Evolutionary conservation across 176 grass and related monocot species (phyloP).

Genomic region (Phragmites australis): DNA sequence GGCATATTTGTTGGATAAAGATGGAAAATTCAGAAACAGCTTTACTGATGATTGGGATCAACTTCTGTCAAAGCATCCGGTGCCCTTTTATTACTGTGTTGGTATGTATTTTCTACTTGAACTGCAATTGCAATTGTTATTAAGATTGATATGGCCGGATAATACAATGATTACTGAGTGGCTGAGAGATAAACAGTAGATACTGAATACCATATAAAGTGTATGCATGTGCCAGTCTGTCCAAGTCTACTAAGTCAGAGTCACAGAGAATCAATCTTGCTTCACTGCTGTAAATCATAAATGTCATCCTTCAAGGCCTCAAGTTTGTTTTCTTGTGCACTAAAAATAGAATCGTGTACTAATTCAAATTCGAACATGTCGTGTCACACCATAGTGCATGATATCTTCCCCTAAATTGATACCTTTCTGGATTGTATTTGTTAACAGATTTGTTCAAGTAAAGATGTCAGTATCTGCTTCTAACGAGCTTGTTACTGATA

Average conservation of each 20-base stretch:
- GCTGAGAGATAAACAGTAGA: neutral
- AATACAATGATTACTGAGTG: neutral
- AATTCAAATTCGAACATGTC: neutral
- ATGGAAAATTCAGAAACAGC: conserved; percentile 75
- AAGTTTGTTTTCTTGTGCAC: neutral
- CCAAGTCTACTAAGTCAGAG: neutral
- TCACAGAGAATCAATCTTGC: neutral
- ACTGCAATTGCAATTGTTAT: conserved; percentile 10
- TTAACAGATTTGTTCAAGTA: neutral
- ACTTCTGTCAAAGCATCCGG: conserved; percentile 77
- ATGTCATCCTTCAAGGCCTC: neutral
- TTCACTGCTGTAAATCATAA: neutral
- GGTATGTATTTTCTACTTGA: conserved; percentile 41
- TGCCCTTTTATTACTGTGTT: conserved; percentile 85
- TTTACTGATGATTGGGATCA: conserved; percentile 80
- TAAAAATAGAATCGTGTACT: neutral
- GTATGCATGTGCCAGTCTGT: neutral
- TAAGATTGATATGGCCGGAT: neutral
- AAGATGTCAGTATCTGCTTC: neutral
- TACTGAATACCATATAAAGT: neutral
- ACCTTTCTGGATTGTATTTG: neutral
- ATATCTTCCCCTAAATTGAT: neutral
- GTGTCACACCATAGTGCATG: neutral
- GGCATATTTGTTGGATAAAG: conserved; percentile 70
- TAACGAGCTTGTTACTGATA: neutral